Percentiles rank a stretch among this genome's conserved stretches.
These are phyloP conservation scores for Phoma sp. DNA, from an alignment of 2,329 filamentous ascomycete genomes.

Conservation along the genomic window DNA sequence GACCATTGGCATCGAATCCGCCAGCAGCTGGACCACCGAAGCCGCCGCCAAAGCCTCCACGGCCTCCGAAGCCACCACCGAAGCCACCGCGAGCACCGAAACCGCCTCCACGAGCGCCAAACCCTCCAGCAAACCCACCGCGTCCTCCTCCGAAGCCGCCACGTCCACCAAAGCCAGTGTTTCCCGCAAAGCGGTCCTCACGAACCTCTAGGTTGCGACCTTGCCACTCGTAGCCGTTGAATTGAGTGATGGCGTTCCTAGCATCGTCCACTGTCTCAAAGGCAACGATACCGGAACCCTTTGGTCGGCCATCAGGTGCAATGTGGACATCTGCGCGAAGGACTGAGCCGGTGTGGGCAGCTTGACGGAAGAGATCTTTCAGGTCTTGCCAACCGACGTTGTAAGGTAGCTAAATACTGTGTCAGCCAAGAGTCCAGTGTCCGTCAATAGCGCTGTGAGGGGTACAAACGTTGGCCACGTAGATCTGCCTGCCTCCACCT, in stretches of 20 bases:
- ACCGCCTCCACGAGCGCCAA: conserved; percentile 54
- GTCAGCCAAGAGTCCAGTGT: conserved; percentile 38
- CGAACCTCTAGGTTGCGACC: conserved; percentile 91
- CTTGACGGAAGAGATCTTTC: conserved; percentile 98
- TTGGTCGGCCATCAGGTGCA: conserved; percentile 88
- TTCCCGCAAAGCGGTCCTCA: conserved; percentile 88
- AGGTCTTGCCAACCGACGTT: conserved; percentile 98
- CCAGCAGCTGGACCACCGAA: conserved; percentile 30
- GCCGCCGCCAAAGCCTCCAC: conserved; percentile 54
- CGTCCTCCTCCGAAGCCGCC: conserved; percentile 62
- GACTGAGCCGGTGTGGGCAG: conserved; percentile 62
- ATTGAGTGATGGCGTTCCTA: conserved; percentile 93
- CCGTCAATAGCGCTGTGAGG: conserved; percentile 36
- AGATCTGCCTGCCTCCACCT: conserved; percentile 85
- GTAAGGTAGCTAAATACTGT: conserved; percentile 78
- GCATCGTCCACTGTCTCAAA: conserved; percentile 96
- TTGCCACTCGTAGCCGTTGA: conserved; percentile 99
- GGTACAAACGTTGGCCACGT: conserved; percentile 93
- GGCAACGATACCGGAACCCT: conserved; percentile 95
- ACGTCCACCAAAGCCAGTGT: conserved; percentile 51
- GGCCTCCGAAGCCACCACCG: conserved; percentile 51
- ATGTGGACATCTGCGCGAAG: conserved; percentile 95
- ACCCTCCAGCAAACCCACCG: conserved; percentile 60
- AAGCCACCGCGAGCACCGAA: conserved; percentile 48
- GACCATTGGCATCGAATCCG: conserved; percentile 56